These are phyloP conservation scores for Delonix regia DNA, from an alignment of 306 rosid species.

Conservation along the genomic window DNA sequence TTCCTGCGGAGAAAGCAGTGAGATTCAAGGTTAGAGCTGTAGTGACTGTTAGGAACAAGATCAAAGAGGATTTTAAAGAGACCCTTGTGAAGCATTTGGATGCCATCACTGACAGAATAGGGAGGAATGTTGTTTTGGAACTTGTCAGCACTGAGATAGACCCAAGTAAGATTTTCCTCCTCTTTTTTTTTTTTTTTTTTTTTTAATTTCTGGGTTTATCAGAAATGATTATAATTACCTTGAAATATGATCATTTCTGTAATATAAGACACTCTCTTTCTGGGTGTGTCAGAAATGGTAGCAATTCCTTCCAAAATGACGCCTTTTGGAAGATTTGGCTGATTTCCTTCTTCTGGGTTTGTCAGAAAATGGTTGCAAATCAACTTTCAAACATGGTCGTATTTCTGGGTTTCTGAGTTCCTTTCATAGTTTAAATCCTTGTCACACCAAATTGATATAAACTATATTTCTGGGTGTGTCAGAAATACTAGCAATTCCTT, in stretches of 20 bases:
- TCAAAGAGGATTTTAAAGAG: constrained; percentile 68
- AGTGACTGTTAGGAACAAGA: constrained; percentile 79
- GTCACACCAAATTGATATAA: not conserved
- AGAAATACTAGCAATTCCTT: not conserved
- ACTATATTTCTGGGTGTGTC: not conserved
- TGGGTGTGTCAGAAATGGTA: not conserved
- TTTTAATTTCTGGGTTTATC: constrained; percentile 1
- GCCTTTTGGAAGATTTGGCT: not conserved
- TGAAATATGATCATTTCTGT: not conserved
- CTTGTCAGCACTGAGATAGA: constrained; percentile 73
- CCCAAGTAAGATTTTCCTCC: constrained; percentile 74
- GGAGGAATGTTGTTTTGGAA: constrained; percentile 67
- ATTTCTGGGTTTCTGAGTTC: not conserved
- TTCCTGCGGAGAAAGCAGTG: constrained; percentile 57
- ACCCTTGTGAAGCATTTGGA: constrained; percentile 67
- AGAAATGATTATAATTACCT: not conserved
- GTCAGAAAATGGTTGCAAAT: not conserved
- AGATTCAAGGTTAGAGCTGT: constrained; percentile 84
- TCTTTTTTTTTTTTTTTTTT: not conserved
- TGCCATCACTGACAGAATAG: constrained; percentile 65
- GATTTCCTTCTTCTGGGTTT: not conserved
- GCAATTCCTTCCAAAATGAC: not conserved
- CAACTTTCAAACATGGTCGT: not conserved
- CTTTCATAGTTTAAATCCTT: not conserved
- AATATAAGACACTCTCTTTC: not conserved